Evolutionary conservation across 2,329 filamentous ascomycete genomes (phyloP).

Genomic region (Pseudogymnoascus sp.): DNA sequence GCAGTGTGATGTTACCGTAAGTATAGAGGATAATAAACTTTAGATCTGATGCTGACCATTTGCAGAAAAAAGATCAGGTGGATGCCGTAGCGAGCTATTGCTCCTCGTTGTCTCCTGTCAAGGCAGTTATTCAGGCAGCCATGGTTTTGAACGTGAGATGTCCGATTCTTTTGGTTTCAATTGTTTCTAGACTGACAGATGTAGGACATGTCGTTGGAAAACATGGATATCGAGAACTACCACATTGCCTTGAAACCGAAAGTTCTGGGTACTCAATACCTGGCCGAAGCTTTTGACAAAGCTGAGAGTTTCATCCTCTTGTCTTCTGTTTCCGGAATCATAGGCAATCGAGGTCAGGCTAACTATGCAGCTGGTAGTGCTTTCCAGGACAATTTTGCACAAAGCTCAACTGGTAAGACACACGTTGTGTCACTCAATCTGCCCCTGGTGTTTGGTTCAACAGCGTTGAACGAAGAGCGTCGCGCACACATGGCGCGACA

Average conservation of each 20-base stretch:
- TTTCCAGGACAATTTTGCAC: constrained; percentile 14
- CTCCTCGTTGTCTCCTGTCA: background rate
- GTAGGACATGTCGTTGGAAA: constrained; percentile 2
- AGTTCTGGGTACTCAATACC: constrained; percentile 14
- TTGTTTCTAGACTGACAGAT: background rate
- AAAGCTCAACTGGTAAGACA: background rate
- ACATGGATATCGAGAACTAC: constrained; percentile 12
- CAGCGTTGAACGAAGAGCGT: constrained; percentile 12
- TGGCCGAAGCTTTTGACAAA: constrained; percentile 8
- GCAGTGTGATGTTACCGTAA: background rate
- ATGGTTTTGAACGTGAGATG: constrained; percentile 21
- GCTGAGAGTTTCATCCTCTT: constrained; percentile 13
- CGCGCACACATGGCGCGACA: constrained; percentile 14
- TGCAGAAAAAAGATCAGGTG: background rate
- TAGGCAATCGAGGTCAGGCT: constrained; percentile 12
- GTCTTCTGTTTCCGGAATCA: background rate
- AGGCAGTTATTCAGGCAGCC: constrained; percentile 25
- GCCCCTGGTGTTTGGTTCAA: constrained; percentile 17
- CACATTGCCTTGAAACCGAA: constrained; percentile 14
- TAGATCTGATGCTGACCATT: background rate
- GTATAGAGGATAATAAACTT: background rate
- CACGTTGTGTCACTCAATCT: constrained; percentile 21
- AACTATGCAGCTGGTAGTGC: constrained; percentile 14
- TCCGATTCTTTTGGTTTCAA: background rate
- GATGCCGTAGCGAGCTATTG: background rate